Base-by-base conservation (phyloP, 2,329 filamentous ascomycete species). In the Dactylellina sp. region DNA sequence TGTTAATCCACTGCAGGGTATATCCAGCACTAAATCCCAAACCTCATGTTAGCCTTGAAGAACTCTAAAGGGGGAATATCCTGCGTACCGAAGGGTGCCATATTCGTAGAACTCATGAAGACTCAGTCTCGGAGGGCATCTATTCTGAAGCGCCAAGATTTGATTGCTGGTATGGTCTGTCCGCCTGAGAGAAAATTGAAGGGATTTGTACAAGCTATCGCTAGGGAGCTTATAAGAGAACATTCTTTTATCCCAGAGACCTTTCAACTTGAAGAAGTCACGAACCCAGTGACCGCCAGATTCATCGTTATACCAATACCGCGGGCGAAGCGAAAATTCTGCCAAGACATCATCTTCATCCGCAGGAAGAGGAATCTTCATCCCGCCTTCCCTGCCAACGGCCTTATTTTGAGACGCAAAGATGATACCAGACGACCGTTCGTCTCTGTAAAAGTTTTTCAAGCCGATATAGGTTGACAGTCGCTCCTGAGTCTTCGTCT, bases 41-140 rank as follows among this genome's bases (percentile, higher is more conserved):
- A 16, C 35, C 0, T 82, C 7, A 57, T 22, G 14, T 22, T 14
- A 25, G 32, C 14, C 12, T 35, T 11, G 46, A 35, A 16, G 7
- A 28, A 9, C 35, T n/a, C n/a, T n/a, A n/a, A n/a, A n/a, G n/a
- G n/a, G n/a, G n/a, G n/a, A n/a, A n/a, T n/a, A n/a, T n/a, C n/a
- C n/a, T n/a, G 14, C 11, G 5, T 61, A 70, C 64, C 70, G 61
- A 11, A 74, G 47, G 16, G 18, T 42, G 0, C 82, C 81, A n/a
- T 89, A 83, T 0, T 83, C 81, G 56, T 85, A 84, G 77, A 83
- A 89, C 60, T 90, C 86, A 0, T 84, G 83, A 0, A 87, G 68
- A 0, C 84, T 81, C 63, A 90, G 80, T 20, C 83, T 76, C 0
- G 64, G 9, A 0, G 87, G 86, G 53, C 86, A 88, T 0, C 78